Evolutionary conservation across 2,329 filamentous ascomycete genomes (phyloP).

Genomic region (Ophiosphaerella herpotricha): DNA sequence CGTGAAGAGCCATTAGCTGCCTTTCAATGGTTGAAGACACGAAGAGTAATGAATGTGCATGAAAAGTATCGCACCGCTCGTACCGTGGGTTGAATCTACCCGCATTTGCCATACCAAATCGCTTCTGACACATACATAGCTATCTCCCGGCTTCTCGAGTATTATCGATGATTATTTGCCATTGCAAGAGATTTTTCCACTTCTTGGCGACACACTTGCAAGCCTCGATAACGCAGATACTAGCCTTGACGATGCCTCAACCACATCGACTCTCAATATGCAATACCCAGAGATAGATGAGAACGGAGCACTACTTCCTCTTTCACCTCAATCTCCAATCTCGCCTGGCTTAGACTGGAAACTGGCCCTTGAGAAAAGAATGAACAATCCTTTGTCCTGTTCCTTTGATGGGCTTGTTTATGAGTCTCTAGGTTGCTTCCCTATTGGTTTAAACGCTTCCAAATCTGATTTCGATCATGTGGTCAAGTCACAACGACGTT

Average conservation of each 20-base stretch:
- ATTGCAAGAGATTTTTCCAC: slow-evolving; percentile 34
- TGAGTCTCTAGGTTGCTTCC: slow-evolving; percentile 41
- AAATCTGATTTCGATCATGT: slow-evolving; percentile 39
- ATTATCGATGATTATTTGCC: slow-evolving; percentile 39
- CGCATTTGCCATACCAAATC: background rate
- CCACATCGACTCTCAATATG: slow-evolving; percentile 35
- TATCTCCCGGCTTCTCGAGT: slow-evolving; percentile 35
- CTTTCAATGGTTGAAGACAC: slow-evolving; percentile 46
- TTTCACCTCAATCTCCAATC: slow-evolving; percentile 20
- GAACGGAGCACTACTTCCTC: slow-evolving; percentile 29
- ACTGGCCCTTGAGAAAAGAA: slow-evolving; percentile 24
- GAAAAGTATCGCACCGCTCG: slow-evolving; percentile 39
- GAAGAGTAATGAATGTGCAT: slow-evolving; percentile 43
- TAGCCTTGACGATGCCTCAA: slow-evolving; percentile 31
- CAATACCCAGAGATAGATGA: slow-evolving; percentile 41
- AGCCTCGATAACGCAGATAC: slow-evolving; percentile 30
- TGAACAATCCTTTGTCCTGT: slow-evolving; percentile 39
- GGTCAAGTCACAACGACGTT: slow-evolving; percentile 36
- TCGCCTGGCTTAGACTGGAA: slow-evolving; percentile 36
- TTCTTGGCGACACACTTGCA: slow-evolving; percentile 28
- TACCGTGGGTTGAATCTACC: slow-evolving; percentile 22
- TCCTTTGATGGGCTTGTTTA: slow-evolving; percentile 35
- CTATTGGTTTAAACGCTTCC: slow-evolving; percentile 40
- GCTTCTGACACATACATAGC: slow-evolving; percentile 15
- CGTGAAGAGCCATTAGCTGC: slow-evolving; percentile 42